A percentile compares a stretch with the other conserved stretches of the same genome.
Conservation (phyloP, 2,329 filamentous ascomycete genomes). For the Bipolaris oryzae region DNA sequence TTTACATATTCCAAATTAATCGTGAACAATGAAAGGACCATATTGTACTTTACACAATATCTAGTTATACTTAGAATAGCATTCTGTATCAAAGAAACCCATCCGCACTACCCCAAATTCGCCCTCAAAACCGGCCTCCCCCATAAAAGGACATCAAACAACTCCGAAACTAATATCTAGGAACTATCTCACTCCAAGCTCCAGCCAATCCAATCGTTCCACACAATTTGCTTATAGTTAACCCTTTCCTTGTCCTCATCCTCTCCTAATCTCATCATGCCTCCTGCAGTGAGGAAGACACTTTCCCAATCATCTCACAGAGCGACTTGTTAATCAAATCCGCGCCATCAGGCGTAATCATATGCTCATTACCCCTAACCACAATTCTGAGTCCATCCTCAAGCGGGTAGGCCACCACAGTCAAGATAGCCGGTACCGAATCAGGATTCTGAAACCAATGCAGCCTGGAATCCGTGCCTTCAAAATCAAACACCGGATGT, state of each 20-base stretch:
- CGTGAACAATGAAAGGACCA: no score
- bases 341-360: not conserved
- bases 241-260: not conserved
- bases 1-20: no score
- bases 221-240: not conserved
- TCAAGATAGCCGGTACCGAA: not conserved
- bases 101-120: not conserved
- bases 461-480: not conserved
- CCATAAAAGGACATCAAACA: not conserved
- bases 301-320: constrained; percentile 6
- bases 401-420: constrained; percentile 1
- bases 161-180: not conserved
- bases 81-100: not conserved
- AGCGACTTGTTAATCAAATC: not conserved
- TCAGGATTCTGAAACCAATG: constrained; percentile 5
- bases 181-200: not conserved
- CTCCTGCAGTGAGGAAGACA: constrained; percentile 3
- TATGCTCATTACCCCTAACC: constrained; percentile 1
- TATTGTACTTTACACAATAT: no score
- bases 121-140: not conserved
- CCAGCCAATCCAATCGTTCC: not conserved
- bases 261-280: not conserved
- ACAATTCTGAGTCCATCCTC: not conserved
- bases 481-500: constrained; percentile 1
- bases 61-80: no score